Evolutionary conservation across 805 yeast species (phyloP).

Genomic region (Wickerhamiella australiensis): DNA sequence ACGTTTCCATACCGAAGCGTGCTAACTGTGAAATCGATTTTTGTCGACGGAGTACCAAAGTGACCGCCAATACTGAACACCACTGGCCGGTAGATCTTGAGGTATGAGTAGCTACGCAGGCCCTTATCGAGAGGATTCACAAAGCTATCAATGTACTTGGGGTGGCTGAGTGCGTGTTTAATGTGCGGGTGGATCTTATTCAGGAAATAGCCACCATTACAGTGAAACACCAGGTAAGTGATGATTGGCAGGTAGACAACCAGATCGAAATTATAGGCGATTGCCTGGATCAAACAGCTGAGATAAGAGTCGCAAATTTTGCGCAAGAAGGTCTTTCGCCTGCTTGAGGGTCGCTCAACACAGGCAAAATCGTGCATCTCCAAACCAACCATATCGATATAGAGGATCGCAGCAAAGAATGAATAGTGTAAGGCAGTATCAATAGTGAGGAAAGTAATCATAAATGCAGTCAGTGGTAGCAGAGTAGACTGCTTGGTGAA

Average conservation of each 20-base stretch:
- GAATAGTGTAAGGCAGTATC: slow-evolving; percentile 10
- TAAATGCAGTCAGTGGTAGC: slow-evolving; percentile 3
- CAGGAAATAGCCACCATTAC: slow-evolving; percentile 5
- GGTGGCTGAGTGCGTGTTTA: neutral
- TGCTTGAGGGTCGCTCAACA: neutral
- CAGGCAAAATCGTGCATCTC: neutral
- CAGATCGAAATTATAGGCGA: neutral
- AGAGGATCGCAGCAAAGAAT: slow-evolving; percentile 6
- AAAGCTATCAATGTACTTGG: slow-evolving; percentile 12
- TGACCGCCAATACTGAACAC: slow-evolving; percentile 10
- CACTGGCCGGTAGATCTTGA: slow-evolving; percentile 10
- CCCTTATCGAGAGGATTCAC: neutral
- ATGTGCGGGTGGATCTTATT: slow-evolving; percentile 12
- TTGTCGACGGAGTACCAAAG: slow-evolving; percentile 5
- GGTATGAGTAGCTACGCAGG: neutral
- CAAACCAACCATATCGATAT: slow-evolving; percentile 11
- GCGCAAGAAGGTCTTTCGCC: neutral
- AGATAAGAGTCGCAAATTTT: neutral
- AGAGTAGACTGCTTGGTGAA: slow-evolving; percentile 2
- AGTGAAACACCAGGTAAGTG: neutral
- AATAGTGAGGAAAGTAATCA: slow-evolving; percentile 1
- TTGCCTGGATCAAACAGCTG: neutral
- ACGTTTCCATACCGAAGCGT: slow-evolving; percentile 13
- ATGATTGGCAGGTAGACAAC: neutral
- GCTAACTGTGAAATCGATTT: slow-evolving; percentile 4